phyloP scores from a whole-genome alignment of 2,329 filamentous ascomycete genomes.

The Colletotrichum eleusines region DNA sequence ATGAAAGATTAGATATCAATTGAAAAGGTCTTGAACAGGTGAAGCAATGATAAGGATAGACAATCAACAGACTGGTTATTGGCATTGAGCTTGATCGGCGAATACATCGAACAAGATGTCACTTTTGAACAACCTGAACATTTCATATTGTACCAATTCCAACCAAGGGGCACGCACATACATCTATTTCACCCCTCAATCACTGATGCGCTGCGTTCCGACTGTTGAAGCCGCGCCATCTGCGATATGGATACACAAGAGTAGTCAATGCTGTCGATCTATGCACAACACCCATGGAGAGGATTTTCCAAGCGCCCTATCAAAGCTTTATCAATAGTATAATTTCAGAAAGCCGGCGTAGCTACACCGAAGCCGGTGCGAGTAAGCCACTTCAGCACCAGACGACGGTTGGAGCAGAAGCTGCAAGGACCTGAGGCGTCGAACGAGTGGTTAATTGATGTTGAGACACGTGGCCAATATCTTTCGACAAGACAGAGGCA shows the following conservation, averaged over 20 bases:
- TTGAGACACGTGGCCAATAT: not conserved
- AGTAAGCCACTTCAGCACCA: not conserved
- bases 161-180: not conserved
- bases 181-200: not conserved
- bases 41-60: not conserved
- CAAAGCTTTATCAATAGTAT: not conserved
- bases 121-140: not conserved
- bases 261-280: not conserved
- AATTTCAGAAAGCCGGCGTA: not conserved
- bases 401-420: not conserved
- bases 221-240: not conserved
- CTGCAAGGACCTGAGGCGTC: not conserved
- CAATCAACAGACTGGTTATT: not conserved
- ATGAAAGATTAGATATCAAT: too few species aligned
- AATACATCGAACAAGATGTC: not conserved
- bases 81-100: not conserved
- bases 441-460: not conserved
- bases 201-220: not conserved
- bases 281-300: not conserved
- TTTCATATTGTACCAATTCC: not conserved
- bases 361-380: not conserved
- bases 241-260: not conserved
- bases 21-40: too few species aligned
- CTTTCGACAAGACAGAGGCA: not conserved
- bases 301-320: not conserved